phyloP scores from a whole-genome alignment of 148 eudicot genomes.

The Cornus suecica region DNA sequence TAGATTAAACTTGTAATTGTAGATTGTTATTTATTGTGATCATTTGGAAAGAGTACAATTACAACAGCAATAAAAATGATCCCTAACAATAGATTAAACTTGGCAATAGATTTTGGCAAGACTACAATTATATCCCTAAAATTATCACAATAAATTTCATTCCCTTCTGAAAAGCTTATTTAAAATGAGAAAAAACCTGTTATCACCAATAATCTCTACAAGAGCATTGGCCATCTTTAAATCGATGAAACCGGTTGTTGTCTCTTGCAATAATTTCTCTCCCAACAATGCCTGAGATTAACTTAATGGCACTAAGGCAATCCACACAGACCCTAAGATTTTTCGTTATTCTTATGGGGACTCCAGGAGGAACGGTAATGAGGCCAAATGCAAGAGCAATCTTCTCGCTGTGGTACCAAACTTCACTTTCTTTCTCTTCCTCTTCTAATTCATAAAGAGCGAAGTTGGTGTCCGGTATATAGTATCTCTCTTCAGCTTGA shows the following conservation, averaged over 20 bases:
- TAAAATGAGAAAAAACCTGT: neutral
- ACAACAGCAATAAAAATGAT: too few relatives aligned
- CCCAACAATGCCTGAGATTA: constrained; percentile 43
- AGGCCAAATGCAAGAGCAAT: constrained; percentile 63
- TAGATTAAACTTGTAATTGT: too few relatives aligned
- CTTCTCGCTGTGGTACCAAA: constrained; percentile 60
- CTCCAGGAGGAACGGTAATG: constrained; percentile 41
- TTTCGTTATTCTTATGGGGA: constrained; percentile 57
- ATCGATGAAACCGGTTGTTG: constrained; percentile 49
- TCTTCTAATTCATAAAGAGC: constrained; percentile 57
- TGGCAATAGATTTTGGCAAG: too few relatives aligned
- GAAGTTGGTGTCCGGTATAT: constrained; percentile 38
- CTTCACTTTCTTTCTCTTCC: constrained; percentile 59
- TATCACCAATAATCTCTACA: constrained; percentile 59
- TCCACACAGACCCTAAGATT: constrained; percentile 55
- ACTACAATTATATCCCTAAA: too few relatives aligned
- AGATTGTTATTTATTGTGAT: too few relatives aligned
- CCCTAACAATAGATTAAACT: too few relatives aligned
- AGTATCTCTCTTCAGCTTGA: constrained; percentile 37
- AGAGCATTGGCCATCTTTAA: constrained; percentile 40
- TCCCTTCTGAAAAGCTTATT: too few relatives aligned
- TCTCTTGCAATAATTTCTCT: constrained; percentile 56
- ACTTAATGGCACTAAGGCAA: constrained; percentile 53
- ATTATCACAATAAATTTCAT: too few relatives aligned
- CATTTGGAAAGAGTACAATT: too few relatives aligned